These are phyloP conservation scores for Lactifluus volemus DNA, from an alignment of 768 basidiomycete species.

Conservation along the genomic window DNA sequence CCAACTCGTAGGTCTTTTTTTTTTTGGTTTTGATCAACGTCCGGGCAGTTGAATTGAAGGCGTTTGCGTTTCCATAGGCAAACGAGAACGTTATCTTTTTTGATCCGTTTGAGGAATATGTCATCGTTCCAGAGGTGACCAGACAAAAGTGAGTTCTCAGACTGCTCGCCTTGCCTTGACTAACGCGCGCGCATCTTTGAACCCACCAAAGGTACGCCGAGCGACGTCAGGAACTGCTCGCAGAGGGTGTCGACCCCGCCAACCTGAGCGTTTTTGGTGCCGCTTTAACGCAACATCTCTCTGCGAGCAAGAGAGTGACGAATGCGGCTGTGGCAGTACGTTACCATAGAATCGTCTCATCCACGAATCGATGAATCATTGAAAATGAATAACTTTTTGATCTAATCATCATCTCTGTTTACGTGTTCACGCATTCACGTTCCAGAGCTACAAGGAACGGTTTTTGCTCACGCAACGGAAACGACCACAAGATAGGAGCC, in stretches of 20 bases:
- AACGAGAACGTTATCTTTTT: slow-evolving; percentile 1
- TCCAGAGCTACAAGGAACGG: slow-evolving; percentile 3
- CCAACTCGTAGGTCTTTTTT: not conserved
- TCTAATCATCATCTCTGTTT: too few species aligned
- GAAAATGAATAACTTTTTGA: not conserved
- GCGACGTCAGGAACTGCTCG: not conserved
- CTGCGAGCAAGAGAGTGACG: not conserved
- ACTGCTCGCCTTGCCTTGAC: not conserved
- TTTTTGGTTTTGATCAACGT: not conserved
- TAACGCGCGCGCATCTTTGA: not conserved
- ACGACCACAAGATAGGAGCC: not conserved
- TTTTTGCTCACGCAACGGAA: not conserved
- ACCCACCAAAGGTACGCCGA: not conserved
- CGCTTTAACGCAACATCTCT: not conserved
- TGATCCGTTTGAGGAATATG: slow-evolving; percentile 8
- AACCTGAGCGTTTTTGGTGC: not conserved
- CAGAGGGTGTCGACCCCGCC: not conserved
- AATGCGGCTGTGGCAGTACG: slow-evolving; percentile 1
- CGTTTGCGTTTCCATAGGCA: not conserved
- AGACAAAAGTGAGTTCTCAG: not conserved
- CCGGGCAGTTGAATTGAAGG: too few species aligned
- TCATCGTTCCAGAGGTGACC: slow-evolving; percentile 1
- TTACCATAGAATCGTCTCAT: not conserved
- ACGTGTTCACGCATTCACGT: too few species aligned
- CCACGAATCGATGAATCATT: too few species aligned